A percentile compares a stretch with the other conserved stretches of the same genome.
These are phyloP conservation scores for Chytriomyces confervae DNA, from an alignment of 192 early-diverging fungal genomes.

Conservation along the genomic window DNA sequence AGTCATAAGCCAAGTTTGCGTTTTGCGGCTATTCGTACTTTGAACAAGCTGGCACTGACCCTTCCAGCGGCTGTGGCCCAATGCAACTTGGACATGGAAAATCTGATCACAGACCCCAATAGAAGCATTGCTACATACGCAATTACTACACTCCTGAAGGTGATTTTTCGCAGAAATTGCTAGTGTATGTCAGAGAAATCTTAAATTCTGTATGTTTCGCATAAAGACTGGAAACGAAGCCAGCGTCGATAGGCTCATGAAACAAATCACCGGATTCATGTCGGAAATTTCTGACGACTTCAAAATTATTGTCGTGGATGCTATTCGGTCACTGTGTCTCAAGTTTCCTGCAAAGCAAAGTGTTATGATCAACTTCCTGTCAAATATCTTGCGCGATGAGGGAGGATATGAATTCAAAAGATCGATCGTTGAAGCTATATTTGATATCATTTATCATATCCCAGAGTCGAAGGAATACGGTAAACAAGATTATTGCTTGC, in stretches of 20 bases:
- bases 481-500: constrained; percentile 31
- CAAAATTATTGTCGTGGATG: constrained; percentile 99
- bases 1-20: constrained; percentile 91
- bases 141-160: constrained; percentile 95
- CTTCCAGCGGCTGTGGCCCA: constrained; percentile 88
- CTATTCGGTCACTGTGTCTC: constrained; percentile 92
- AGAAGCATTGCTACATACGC: constrained; percentile 98
- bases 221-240: constrained; percentile 94
- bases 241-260: constrained; percentile 97
- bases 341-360: constrained; percentile 97
- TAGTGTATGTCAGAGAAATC: not conserved
- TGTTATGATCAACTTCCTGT: constrained; percentile 91
- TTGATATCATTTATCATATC: constrained; percentile 93
- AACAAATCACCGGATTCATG: constrained; percentile 99
- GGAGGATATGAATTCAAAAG: constrained; percentile 98
- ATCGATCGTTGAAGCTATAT: constrained; percentile 95
- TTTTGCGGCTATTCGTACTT: constrained; percentile 96
- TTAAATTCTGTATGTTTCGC: not conserved
- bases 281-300: constrained; percentile 98
- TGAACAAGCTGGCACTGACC: constrained; percentile 91
- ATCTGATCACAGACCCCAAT: constrained; percentile 94
- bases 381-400: constrained; percentile 92
- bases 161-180: constrained; percentile 24
- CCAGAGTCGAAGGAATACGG: constrained; percentile 92
- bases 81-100: constrained; percentile 99